These are phyloP conservation scores for Solanum chiquidenum DNA, from an alignment of 257 asterid species.

Conservation along the genomic window DNA sequence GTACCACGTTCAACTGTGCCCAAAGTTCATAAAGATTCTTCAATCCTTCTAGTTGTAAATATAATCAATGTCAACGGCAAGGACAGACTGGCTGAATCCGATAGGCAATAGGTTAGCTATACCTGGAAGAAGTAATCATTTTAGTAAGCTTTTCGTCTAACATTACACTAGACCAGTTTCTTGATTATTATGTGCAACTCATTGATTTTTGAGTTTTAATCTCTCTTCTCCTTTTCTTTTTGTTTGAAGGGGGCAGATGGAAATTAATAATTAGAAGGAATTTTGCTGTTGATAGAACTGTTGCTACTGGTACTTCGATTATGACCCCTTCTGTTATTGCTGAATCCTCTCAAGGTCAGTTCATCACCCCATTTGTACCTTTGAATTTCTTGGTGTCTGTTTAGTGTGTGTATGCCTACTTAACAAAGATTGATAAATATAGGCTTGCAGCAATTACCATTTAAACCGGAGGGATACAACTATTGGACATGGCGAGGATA, in stretches of 20 bases:
- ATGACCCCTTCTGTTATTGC: slow-evolving; percentile 40
- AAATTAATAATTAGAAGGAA: slow-evolving; percentile 58
- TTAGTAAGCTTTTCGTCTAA: slow-evolving; percentile 25
- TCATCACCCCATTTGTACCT: background rate
- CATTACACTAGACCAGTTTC: background rate
- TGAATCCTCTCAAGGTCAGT: slow-evolving; percentile 63
- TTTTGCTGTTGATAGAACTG: slow-evolving; percentile 47
- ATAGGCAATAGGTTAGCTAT: slow-evolving; percentile 10
- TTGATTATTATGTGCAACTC: background rate
- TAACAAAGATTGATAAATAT: background rate
- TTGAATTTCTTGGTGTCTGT: background rate
- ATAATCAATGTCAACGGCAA: slow-evolving; percentile 30
- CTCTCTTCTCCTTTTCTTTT: background rate
- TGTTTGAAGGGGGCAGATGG: slow-evolving; percentile 42
- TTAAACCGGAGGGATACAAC: slow-evolving; percentile 76
- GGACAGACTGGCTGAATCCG: slow-evolving; percentile 22
- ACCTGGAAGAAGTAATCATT: slow-evolving; percentile 24
- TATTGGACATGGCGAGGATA: slow-evolving; percentile 76
- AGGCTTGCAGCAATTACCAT: slow-evolving; percentile 69
- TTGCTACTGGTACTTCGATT: slow-evolving; percentile 57
- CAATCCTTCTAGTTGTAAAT: background rate
- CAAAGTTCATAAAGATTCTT: background rate
- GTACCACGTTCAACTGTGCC: background rate
- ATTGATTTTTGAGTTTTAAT: background rate
- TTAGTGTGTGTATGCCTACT: background rate